Evolutionary conservation across 2,329 filamentous ascomycete genomes (phyloP).

Genomic region (Aspergillus alliaceus): DNA sequence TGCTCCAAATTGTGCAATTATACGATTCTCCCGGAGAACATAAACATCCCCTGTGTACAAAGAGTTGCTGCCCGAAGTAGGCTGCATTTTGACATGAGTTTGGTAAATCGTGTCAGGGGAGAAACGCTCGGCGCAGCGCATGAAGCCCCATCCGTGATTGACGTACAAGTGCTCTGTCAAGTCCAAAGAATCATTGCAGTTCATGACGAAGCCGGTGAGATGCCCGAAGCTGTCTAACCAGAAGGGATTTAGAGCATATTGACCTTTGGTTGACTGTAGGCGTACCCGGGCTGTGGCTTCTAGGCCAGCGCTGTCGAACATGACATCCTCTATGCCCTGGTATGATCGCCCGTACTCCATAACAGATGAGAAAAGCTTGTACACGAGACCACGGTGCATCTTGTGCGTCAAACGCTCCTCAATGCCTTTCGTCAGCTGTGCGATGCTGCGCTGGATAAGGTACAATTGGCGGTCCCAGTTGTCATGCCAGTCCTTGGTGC

Average conservation of each 20-base stretch:
- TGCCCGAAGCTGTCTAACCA: neutral
- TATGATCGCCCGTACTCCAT: neutral
- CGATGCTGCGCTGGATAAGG: neutral
- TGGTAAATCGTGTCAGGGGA: neutral
- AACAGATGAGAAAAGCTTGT: neutral
- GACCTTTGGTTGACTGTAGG: neutral
- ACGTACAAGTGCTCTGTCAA: neutral
- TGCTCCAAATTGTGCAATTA: neutral
- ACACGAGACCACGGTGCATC: neutral
- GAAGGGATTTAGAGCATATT: neutral
- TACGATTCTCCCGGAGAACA: neutral
- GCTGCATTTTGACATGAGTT: slow-evolving; percentile 1
- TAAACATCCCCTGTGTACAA: neutral
- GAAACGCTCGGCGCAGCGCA: neutral
- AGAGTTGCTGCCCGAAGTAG: neutral
- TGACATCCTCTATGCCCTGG: neutral
- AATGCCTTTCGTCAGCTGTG: neutral
- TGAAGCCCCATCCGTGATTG: neutral
- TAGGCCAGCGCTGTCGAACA: neutral
- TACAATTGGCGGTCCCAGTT: neutral
- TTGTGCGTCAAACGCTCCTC: neutral
- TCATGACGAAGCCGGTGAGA: neutral
- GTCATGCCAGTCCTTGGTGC: neutral
- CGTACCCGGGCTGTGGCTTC: neutral
- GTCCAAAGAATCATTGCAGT: neutral